Base-by-base conservation (phyloP, 2,329 filamentous ascomycete genomes). In the Hirsutella thompsonii region DNA sequence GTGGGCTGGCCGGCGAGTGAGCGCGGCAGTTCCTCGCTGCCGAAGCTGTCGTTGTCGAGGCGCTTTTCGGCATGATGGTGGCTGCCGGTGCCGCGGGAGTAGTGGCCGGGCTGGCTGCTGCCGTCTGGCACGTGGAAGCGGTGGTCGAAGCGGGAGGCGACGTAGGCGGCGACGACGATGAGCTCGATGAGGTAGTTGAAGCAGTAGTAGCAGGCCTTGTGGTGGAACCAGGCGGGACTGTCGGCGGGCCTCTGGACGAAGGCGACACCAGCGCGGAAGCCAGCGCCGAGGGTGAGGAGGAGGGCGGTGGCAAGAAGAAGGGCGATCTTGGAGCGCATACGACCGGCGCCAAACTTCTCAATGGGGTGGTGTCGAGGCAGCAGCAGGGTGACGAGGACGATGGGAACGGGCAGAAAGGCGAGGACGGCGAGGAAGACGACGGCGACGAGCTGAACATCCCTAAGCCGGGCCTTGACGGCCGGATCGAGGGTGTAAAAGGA, bases 151-250 rank as follows among this genome's bases (percentile, higher is more conserved):
- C 87, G 72, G 18, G 71, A 59, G 14, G 82, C 53, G 0, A 79
- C 70, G 59, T 84, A 90, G 8, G 79, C 62, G 40, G 69, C 72
- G 4, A 90, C 69, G 30, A 87, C 76, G 20, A 82, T 54, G 33
- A 89, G 63, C 60, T 94, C 88, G 30, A 89, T 67, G 14, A 64
- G 66, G 54, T 84, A 93, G 62, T 85, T 83, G 65, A 92, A 84
- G 54, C 78, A 62, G 63, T 92, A 94, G 65, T 87, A 94, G 51
- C 74, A 76, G 2, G 78, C 73, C 56, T 81, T 83, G 52, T 66
- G 66, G 51, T 86, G 73, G 55, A 80, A 90, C 72, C 79, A 83
- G 5, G 79, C 79, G 2, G 83, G 77, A 43, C 75, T 34, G 10
- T 36, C 63, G 42, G 53, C 50, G 3, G 67, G 74, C 21, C 69